These are phyloP conservation scores for Byssothecium circinans DNA, from an alignment of 2,329 filamentous ascomycete genomes.

Conservation along the genomic window DNA sequence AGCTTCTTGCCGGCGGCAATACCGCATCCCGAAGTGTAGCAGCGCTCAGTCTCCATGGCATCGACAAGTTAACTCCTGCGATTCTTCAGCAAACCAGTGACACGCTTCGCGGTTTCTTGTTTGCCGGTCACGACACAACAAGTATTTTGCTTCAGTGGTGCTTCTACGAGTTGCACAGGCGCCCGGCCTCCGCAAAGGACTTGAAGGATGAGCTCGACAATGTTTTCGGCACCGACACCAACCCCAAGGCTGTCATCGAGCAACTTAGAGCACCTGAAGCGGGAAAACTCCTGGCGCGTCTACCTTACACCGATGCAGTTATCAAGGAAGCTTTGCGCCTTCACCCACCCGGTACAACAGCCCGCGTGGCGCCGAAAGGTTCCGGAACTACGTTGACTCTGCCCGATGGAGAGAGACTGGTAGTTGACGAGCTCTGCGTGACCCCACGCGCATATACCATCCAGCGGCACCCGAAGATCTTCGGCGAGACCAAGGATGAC, in stretches of 20 bases:
- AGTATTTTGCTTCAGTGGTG: slow-evolving; percentile 27
- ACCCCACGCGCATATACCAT: slow-evolving; percentile 19
- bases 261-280: slow-evolving; percentile 2
- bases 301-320: slow-evolving; percentile 48
- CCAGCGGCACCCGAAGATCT: slow-evolving; percentile 18
- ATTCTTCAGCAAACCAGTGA: slow-evolving; percentile 36
- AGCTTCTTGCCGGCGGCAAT: slow-evolving; percentile 1
- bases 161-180: slow-evolving; percentile 26
- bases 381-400: slow-evolving; percentile 15
- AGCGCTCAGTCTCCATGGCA: slow-evolving; percentile 15
- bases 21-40: slow-evolving; percentile 14
- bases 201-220: slow-evolving; percentile 25
- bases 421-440: slow-evolving; percentile 14
- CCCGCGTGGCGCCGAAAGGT: slow-evolving; percentile 13
- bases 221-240: slow-evolving; percentile 20
- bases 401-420: slow-evolving; percentile 10
- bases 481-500: slow-evolving; percentile 19
- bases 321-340: slow-evolving; percentile 49
- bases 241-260: not conserved
- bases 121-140: slow-evolving; percentile 40
- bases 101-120: slow-evolving; percentile 40
- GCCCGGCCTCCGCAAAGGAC: slow-evolving; percentile 14
- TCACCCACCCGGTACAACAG: slow-evolving; percentile 38
- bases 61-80: slow-evolving; percentile 20
- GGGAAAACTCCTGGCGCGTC: slow-evolving; percentile 17